Percentiles rank a stretch among this genome's conserved stretches.
phyloP scores from a whole-genome alignment of 2,329 filamentous ascomycete genomes.

The Diaporthe citriasiana region DNA sequence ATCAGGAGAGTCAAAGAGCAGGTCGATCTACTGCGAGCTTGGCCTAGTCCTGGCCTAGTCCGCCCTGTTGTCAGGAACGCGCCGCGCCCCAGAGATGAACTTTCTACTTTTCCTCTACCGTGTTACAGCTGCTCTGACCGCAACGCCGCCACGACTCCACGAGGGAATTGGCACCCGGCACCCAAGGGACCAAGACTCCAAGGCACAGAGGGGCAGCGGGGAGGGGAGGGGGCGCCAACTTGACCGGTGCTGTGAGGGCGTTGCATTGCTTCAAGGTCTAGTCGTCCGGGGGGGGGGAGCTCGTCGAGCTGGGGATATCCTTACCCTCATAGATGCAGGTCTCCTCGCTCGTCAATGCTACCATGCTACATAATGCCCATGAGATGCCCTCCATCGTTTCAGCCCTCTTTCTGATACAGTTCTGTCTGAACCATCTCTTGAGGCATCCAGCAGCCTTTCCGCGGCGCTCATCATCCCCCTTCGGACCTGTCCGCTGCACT shows the following conservation, averaged over 20 bases:
- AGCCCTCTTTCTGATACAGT: constrained; percentile 40
- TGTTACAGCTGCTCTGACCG: constrained; percentile 8
- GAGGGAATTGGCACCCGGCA: not conserved
- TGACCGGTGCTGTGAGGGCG: constrained; percentile 16
- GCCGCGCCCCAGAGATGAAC: constrained; percentile 4
- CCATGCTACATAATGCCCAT: constrained; percentile 35
- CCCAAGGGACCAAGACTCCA: not conserved
- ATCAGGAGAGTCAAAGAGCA: not conserved
- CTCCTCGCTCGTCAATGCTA: constrained; percentile 33
- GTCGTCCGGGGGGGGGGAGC: constrained; percentile 12
- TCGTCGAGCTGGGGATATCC: constrained; percentile 34
- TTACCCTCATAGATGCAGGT: constrained; percentile 4
- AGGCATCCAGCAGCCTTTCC: constrained; percentile 15
- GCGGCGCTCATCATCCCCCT: not conserved
- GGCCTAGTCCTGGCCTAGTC: not conserved
- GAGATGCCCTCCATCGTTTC: constrained; percentile 40
- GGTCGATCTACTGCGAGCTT: not conserved
- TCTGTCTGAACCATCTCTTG: constrained; percentile 34
- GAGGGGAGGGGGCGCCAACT: not conserved
- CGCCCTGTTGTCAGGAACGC: constrained; percentile 19
- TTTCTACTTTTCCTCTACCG: constrained; percentile 10
- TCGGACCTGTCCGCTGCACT: not conserved
- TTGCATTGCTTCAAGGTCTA: constrained; percentile 26
- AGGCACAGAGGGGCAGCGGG: not conserved
- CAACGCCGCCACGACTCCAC: not conserved